Percentiles rank a stretch among this genome's conserved stretches.
These are phyloP conservation scores for Coffea humblotiana DNA, from an alignment of 305 asterid genomes.

Conservation along the genomic window DNA sequence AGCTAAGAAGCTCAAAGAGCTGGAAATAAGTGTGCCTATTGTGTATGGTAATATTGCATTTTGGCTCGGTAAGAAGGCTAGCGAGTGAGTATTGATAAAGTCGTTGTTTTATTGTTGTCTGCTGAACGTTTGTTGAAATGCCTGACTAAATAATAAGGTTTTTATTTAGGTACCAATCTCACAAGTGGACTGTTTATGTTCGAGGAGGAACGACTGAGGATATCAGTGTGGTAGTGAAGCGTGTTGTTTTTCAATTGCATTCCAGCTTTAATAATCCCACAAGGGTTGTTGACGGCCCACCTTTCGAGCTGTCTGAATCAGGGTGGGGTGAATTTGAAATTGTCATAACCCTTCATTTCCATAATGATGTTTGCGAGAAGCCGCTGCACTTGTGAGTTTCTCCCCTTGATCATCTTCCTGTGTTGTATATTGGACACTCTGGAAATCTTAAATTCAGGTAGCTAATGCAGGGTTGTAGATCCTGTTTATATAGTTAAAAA, in stretches of 20 bases:
- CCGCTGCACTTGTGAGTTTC: slow-evolving; percentile 89
- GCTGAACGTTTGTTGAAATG: slow-evolving; percentile 33
- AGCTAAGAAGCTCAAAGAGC: slow-evolving; percentile 64
- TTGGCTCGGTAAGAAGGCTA: slow-evolving; percentile 99
- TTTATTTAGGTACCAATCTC: slow-evolving; percentile 67
- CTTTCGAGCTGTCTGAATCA: slow-evolving; percentile 84
- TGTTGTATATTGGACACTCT: neutral
- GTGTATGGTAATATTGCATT: slow-evolving; percentile 92
- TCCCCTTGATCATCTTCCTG: slow-evolving; percentile 14
- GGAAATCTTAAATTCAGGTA: neutral
- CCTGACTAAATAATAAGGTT: slow-evolving; percentile 8
- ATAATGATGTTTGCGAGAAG: slow-evolving; percentile 69
- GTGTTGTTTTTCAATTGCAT: slow-evolving; percentile 87
- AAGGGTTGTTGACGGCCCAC: slow-evolving; percentile 69
- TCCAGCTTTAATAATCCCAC: slow-evolving; percentile 91
- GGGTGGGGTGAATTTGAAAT: slow-evolving; percentile 99
- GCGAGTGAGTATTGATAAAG: slow-evolving; percentile 57
- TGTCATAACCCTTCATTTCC: slow-evolving; percentile 85
- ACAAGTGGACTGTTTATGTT: slow-evolving; percentile 86
- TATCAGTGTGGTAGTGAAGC: slow-evolving; percentile 76
- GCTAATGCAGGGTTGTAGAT: neutral
- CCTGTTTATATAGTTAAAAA: neutral
- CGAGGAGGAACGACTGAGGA: slow-evolving; percentile 90
- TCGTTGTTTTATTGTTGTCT: neutral
- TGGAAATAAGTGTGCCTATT: slow-evolving; percentile 76